Base-by-base conservation (phyloP, 2,329 filamentous ascomycete species). In the Xylaria sp. region DNA sequence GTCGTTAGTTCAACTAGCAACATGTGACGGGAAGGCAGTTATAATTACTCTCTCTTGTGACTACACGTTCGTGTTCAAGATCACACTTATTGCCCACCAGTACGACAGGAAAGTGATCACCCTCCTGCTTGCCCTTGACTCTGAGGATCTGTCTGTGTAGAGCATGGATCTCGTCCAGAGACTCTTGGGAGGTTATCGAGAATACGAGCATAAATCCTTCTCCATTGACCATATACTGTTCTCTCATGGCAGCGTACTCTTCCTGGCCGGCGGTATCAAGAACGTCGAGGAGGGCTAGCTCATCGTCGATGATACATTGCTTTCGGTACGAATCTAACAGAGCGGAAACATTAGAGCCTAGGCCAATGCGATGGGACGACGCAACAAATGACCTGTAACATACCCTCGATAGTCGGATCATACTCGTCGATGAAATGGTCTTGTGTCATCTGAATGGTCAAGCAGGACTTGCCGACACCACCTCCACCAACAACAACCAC, bases 391-490 rank as follows among this genome's bases (percentile, higher is more conserved):
- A 37, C 37, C 37, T 68, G 65, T 10, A 44, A 81, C 87, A 76
- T 82, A 94, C 96, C 96, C 92, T 99, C 96, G 79, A 99, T 98
- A 78, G 96, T 99, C 66, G 96, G 96, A 83, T 99, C 96, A 83
- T 99, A 99, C 83, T 98, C 96, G 83, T 98, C 96, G 80, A 98
- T 95, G 85, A 99, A 99, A 82, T 99, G 96, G 82, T 92, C 95
- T 84, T 94, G 91, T 78, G 93, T 93, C 83, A 95, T 90, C 86
- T 98, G 96, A 79, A 99, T 98, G 68, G 96, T 98, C 86, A 99
- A 89, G 85, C 96, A 98, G 71, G 95, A 98, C 87, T 99, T 99
- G 85, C 96, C 96, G 74, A 99, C 96, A 82, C 96, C 96, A 87
- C 96, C 96, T 78, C 97, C 96, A 77, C 96, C 96, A 74, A 99